Evolutionary conservation across 768 basidiomycete genomes (phyloP).

Genomic region (Lactifluus pinguis): DNA sequence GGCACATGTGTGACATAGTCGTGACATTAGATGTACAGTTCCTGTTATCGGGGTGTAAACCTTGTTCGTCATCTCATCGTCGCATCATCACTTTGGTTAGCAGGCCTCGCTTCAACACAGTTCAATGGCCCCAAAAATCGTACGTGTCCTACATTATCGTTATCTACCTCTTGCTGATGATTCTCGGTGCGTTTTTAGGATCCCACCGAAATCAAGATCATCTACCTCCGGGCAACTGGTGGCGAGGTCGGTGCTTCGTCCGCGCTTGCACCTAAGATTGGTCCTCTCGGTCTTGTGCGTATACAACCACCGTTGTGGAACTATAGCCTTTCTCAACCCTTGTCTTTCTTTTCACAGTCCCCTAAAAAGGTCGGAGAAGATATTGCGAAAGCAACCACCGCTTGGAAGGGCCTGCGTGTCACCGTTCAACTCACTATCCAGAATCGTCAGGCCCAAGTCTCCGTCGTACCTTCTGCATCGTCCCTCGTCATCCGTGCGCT

Average conservation of each 20-base stretch:
- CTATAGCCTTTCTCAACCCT: constrained; percentile 4
- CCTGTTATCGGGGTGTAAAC: not conserved
- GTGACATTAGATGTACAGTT: constrained; percentile 7
- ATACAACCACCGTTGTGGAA: no score
- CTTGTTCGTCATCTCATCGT: not conserved
- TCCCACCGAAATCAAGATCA: constrained; percentile 97
- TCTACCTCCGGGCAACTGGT: constrained; percentile 96
- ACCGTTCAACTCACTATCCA: constrained; percentile 99
- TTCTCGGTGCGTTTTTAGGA: constrained; percentile 43
- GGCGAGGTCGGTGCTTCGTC: constrained; percentile 99
- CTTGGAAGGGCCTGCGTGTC: constrained; percentile 99
- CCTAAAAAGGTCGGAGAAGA: constrained; percentile 99
- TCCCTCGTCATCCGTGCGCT: constrained; percentile 97
- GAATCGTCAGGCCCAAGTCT: constrained; percentile 97
- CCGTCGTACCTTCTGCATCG: constrained; percentile 94
- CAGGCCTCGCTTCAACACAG: constrained; percentile 21
- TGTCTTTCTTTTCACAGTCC: constrained; percentile 46
- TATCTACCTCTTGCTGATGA: not conserved
- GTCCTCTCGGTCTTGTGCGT: constrained; percentile 96
- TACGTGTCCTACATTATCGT: constrained; percentile 26
- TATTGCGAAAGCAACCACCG: constrained; percentile 96
- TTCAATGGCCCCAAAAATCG: constrained; percentile 74
- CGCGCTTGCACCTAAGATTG: constrained; percentile 98
- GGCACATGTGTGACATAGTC: no score
- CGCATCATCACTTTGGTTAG: constrained; percentile 17